These are phyloP conservation scores for Austroboletus eburneus DNA, from an alignment of 768 basidiomycete species.

Conservation along the genomic window DNA sequence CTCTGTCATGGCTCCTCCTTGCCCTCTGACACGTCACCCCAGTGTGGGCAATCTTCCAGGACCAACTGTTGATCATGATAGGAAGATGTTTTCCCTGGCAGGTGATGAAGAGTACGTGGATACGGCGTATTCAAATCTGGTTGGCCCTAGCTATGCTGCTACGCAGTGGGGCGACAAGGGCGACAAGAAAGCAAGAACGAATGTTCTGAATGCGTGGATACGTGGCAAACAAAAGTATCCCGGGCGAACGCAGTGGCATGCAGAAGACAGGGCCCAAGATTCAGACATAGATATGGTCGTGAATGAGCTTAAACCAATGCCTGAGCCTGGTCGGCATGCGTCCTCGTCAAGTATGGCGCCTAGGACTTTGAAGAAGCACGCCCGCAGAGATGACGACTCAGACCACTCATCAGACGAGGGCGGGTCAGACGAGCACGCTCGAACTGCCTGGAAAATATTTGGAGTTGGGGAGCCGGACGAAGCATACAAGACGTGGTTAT, in stretches of 20 bases:
- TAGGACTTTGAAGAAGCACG: not conserved
- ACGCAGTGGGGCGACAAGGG: constrained; percentile 53
- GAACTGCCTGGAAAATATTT: constrained; percentile 56
- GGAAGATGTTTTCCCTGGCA: not conserved
- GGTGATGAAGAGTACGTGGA: constrained; percentile 37
- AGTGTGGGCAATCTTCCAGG: constrained; percentile 16
- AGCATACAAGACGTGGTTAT: constrained; percentile 13
- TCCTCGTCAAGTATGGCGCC: not conserved
- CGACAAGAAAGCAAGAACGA: constrained; percentile 40
- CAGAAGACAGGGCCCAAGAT: constrained; percentile 13
- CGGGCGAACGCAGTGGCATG: constrained; percentile 28
- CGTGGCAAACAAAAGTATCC: constrained; percentile 29
- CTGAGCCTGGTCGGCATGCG: not conserved
- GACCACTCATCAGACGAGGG: constrained; percentile 41
- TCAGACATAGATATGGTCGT: not conserved
- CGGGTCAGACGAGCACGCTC: constrained; percentile 45
- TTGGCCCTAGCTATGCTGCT: constrained; percentile 51
- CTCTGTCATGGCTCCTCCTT: constrained; percentile 23
- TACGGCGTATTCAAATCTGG: constrained; percentile 59
- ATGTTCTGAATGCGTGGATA: constrained; percentile 43
- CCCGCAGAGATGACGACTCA: constrained; percentile 36
- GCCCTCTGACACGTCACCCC: constrained; percentile 14
- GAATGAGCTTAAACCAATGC: not conserved
- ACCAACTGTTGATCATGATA: constrained; percentile 13
- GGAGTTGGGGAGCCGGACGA: constrained; percentile 32